Conservation (phyloP, 257 asterid genomes). For the Linderniella brevidens region DNA sequence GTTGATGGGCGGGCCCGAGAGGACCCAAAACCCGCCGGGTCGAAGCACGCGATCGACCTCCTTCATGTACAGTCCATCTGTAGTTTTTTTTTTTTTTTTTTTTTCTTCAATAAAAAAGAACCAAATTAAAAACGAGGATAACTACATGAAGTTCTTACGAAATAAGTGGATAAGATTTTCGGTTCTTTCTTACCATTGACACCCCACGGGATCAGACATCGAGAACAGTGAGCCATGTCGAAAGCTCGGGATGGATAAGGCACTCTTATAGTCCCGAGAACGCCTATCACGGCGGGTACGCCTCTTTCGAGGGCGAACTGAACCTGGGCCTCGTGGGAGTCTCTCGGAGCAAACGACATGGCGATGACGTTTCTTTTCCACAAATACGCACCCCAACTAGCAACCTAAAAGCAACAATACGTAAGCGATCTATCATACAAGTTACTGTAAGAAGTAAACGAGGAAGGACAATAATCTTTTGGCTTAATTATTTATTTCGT, state of each 20-base stretch:
- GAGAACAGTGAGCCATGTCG: constrained; percentile 97
- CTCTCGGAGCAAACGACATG: constrained; percentile 96
- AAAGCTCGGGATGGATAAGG: constrained; percentile 88
- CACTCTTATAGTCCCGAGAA: constrained; percentile 70
- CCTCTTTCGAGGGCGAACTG: constrained; percentile 97
- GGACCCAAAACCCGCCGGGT: constrained; percentile 97
- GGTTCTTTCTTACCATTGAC: constrained; percentile 54
- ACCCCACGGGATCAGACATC: constrained; percentile 96
- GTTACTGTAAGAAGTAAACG: neutral
- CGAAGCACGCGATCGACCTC: constrained; percentile 94
- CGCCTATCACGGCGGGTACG: constrained; percentile 96
- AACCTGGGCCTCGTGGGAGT: constrained; percentile 96
- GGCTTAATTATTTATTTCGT: no score
- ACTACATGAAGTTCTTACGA: neutral
- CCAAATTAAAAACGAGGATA: no score
- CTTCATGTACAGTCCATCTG: constrained; percentile 93
- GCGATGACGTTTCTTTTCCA: constrained; percentile 81
- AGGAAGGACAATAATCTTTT: constrained; percentile 5
- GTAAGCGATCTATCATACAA: neutral
- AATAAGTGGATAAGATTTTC: no score
- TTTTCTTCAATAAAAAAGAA: constrained; percentile 13
- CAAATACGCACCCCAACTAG: constrained; percentile 95
- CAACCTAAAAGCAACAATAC: constrained; percentile 65
- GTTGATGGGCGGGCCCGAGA: constrained; percentile 92
- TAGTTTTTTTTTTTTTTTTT: no score